Evolutionary conservation across 2,329 filamentous ascomycete species (phyloP), one percentile per base, ranked within the genome.

Genomic region (Hypoxylon sp.): DNA sequence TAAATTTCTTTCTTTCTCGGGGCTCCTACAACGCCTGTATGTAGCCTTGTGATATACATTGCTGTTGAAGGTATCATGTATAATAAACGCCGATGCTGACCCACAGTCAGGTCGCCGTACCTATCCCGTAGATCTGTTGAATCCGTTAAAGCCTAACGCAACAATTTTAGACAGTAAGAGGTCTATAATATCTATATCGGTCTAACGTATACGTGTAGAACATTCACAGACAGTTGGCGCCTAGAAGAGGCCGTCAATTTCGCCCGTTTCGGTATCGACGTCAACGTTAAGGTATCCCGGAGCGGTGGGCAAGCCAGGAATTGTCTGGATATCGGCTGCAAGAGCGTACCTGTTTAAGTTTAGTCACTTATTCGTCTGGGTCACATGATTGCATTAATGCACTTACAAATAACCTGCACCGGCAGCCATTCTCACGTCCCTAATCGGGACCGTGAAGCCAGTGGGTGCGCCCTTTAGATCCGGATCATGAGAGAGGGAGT

Each of bases 311-410:
- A 99, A 85, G 68, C 96, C 96, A 13, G 96, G 96, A 71, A 99
- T 99, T 1, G 96, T 99, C 85, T 98, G 96, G 73, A 99, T 98
- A 78, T 99, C 96, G 13, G 96, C 96, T 59, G 96, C 96, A 68
- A 98, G 87, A 6, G 96, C 96, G 75, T 97, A 98, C 59, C 92
- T 92, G 72, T 48, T 51, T 1, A 50, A 29, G 7, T 69, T 69
- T 56, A 70, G 68, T 13, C 32, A 13, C 13, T 24, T 15, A 13
- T 56, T 48, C 39, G 17, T 21, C 15, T 7, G 4, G 17, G 17
- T 15, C 1, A 29, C 50, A 19, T 15, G 17, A 17, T 35, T 19
- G 53, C 27, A 39, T 35, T 1, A 39, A 3, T 42, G 62, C 67
- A 85, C 90, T 88, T 82, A 93, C 87, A 97, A 83, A 80, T 97